phyloP scores from a whole-genome alignment of 2,329 filamentous ascomycete genomes.

The Fusarium compactum region DNA sequence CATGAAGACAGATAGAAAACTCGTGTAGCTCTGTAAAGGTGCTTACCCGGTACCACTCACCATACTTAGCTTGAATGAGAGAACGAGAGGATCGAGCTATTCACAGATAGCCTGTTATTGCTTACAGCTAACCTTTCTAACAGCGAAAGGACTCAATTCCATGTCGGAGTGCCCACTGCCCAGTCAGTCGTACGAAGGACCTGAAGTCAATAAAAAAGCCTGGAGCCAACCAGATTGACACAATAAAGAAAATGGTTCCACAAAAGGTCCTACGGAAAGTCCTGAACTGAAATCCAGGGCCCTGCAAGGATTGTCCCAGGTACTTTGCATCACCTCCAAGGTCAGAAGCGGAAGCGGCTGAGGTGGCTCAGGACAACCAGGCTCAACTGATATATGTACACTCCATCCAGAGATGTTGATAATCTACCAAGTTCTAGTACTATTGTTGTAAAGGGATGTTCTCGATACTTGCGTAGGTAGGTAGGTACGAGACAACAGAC shows the following conservation, averaged over 20 bases:
- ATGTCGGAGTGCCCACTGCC: background rate
- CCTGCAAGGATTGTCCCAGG: constrained; percentile 7
- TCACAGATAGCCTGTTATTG: background rate
- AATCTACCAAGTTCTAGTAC: no score
- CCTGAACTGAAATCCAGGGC: constrained; percentile 17
- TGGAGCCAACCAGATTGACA: background rate
- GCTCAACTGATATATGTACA: background rate
- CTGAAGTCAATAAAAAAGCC: background rate
- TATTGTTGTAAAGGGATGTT: no score
- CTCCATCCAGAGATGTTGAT: no score
- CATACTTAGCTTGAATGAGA: no score
- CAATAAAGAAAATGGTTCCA: constrained; percentile 8
- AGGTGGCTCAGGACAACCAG: constrained; percentile 1
- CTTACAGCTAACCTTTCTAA: constrained; percentile 3
- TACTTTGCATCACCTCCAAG: background rate
- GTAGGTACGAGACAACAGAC: background rate
- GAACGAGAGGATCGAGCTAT: no score
- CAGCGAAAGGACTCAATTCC: constrained; percentile 5
- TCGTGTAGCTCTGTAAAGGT: no score
- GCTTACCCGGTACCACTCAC: no score
- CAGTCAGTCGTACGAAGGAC: background rate
- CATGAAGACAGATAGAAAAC: no score
- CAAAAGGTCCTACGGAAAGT: constrained; percentile 28
- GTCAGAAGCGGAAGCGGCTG: constrained; percentile 1
- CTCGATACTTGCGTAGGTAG: no score